Conservation (phyloP, 2,329 filamentous ascomycete genomes). For the Talaromyces sp. region DNA sequence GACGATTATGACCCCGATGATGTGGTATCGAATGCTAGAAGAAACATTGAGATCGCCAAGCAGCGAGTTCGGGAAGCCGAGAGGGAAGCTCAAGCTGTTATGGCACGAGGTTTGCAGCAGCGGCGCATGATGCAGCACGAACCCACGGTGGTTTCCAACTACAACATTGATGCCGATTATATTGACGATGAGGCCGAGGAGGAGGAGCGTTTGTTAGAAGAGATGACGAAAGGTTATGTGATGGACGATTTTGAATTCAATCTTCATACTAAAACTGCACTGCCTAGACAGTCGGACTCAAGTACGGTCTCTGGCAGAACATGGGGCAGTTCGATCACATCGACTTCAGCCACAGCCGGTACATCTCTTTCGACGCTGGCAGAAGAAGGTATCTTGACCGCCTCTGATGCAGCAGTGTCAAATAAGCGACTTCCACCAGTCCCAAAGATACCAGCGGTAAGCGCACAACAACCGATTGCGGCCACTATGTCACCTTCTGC, state of each 20-base stretch:
- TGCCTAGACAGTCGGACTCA: slow-evolving; percentile 75
- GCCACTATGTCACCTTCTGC: slow-evolving; percentile 22
- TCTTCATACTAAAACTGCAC: slow-evolving; percentile 59
- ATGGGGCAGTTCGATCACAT: slow-evolving; percentile 73
- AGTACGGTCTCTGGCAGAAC: slow-evolving; percentile 72
- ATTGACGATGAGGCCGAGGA: slow-evolving; percentile 64
- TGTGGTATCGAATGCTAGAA: slow-evolving; percentile 49
- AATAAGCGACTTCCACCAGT: slow-evolving; percentile 32
- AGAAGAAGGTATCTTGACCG: slow-evolving; percentile 50
- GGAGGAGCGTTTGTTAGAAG: slow-evolving; percentile 71
- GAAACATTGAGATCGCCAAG: slow-evolving; percentile 69
- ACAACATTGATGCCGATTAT: slow-evolving; percentile 40
- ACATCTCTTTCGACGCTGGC: slow-evolving; percentile 67
- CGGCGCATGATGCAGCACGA: slow-evolving; percentile 37
- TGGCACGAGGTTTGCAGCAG: slow-evolving; percentile 57
- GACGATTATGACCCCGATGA: slow-evolving; percentile 22
- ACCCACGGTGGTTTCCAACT: slow-evolving; percentile 18
- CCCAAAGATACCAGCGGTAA: slow-evolving; percentile 49
- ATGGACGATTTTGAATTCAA: slow-evolving; percentile 79
- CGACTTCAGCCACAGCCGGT: slow-evolving; percentile 64
- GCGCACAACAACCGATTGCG: slow-evolving; percentile 22
- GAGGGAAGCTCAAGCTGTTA: slow-evolving; percentile 59
- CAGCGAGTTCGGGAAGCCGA: slow-evolving; percentile 70
- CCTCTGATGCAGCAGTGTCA: slow-evolving; percentile 30
- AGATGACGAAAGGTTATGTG: slow-evolving; percentile 78